Evolutionary conservation across 1,284 basidiomycete genomes (phyloP), one percentile per base, ranked within the genome.

Genomic region (Athelia psychrophila): DNA sequence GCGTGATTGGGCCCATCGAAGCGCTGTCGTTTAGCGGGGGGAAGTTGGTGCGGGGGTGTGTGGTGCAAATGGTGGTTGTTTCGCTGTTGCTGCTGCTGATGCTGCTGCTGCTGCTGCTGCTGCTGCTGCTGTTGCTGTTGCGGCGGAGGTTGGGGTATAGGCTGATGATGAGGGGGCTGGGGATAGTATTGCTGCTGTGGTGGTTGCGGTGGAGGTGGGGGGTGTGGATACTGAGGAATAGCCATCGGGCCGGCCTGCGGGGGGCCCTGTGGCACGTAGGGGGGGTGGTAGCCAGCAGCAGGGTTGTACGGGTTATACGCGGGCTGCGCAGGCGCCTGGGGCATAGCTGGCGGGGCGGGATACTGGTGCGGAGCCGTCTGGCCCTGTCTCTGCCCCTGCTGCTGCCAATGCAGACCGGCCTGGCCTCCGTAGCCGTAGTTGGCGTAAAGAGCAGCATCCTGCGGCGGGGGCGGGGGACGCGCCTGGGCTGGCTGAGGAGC

Each of bases 381-480:
- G 42, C 76, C 77, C 30, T 79, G 78, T 51, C 82, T 83, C 52
- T 82, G 81, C 54, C 81, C 81, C 56, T 79, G 78, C 52, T 78
- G 80, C 59, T 85, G 85, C 81, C 83, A 86, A 58, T 79, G 75
- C 51, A 73, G 65, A 51, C 69, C 73, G 58, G 74, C 65, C 47
- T 84, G 84, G 40, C 77, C 74, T 2, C 89, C 88, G 63, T 92
- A 92, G 24, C 89, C 89, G 61, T 92, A 92, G 64, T 92, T 92
- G 2, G 89, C 89, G 60, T 91, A 92, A 32, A 92, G 63, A 23
- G 88, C 84, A 62, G 83, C 86, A 62, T 91, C 88, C 58, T 89
- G 82, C 19, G 83, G 75, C 40, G 86, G 73, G 40, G 86, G 86
- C 42, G 86, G 73, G 38, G 86, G 86, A 50, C 85, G 75, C 49